Evolutionary conservation across 2,329 filamentous ascomycete species (phyloP), one percentile per base, ranked within the genome.

Genomic region (Aspergillus sp.): DNA sequence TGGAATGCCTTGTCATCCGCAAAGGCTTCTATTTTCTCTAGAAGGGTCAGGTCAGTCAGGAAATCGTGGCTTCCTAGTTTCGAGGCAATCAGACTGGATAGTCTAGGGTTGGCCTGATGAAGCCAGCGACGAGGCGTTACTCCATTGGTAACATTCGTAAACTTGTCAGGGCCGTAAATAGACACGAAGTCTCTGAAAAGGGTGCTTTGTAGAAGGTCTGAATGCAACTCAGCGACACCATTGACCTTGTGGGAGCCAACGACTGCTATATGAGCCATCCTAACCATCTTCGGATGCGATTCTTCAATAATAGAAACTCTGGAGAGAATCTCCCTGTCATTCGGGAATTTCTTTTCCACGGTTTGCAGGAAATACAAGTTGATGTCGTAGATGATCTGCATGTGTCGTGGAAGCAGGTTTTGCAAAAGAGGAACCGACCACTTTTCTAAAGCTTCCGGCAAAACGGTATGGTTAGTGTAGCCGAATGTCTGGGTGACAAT

Each of bases 231-330:
- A 35, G 95, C 95, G 37, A 99, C 95, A 74, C 95, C 95, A 67
- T 99, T 99, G 80, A 99, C 93, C 81, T 98, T 99, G 85, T 98
- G 95, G 37, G 95, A 98, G 48, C 95, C 95, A 68, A 99, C 92
- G 71, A 98, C 90, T 62, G 95, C 95, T 52, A 99, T 81, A 76
- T 86, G 95, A 2, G 95, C 95, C 95, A 99, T 99, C 73, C 93
- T 90, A 60, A 99, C 88, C 90, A 97, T 96, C 85, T 98, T 96
- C 44, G 93, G 91, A 73, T 96, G 89, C 5, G 90, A 92, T 76
- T 99, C 95, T 75, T 99, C 95, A 59, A 99, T 96, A 70, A 99
- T 96, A 5, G 93, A 98, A n/a, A 98, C 92, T 39, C 91, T 85
- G 14, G 82, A 74, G 35, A 99, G 85, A 64, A 99, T 82, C 2